Evolutionary conservation across 2,329 filamentous ascomycete genomes (phyloP).

Genomic region (Sporothrix globosa): DNA sequence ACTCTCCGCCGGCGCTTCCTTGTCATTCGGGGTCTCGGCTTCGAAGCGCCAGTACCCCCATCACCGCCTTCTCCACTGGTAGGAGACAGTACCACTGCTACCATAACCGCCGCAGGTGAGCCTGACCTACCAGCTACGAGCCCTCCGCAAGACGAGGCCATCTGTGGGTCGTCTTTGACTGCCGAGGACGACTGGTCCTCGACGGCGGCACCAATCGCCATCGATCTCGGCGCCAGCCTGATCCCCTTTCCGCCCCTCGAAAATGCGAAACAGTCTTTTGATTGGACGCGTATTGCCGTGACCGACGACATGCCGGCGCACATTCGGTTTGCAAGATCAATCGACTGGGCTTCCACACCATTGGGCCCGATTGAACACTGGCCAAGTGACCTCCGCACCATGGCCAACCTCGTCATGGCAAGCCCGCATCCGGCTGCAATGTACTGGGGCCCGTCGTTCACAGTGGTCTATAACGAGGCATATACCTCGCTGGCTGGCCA

Average conservation of each 20-base stretch:
- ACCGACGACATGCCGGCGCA: slow-evolving; percentile 67
- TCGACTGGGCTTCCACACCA: slow-evolving; percentile 73
- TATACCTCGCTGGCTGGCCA: slow-evolving; percentile 72
- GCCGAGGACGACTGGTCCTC: too few species aligned
- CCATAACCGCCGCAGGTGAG: neutral
- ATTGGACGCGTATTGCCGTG: slow-evolving; percentile 76
- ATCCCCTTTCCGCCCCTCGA: slow-evolving; percentile 35
- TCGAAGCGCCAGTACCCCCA: slow-evolving; percentile 37
- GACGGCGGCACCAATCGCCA: neutral
- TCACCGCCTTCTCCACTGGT: slow-evolving; percentile 46
- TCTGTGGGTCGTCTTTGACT: neutral
- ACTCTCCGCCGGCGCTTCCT: slow-evolving; percentile 70
- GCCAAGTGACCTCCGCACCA: slow-evolving; percentile 70
- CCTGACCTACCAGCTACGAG: neutral
- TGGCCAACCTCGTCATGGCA: slow-evolving; percentile 82
- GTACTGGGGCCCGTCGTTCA: slow-evolving; percentile 76
- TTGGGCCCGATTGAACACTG: slow-evolving; percentile 77
- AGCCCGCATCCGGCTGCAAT: slow-evolving; percentile 74
- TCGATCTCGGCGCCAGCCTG: slow-evolving; percentile 13
- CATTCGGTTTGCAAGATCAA: slow-evolving; percentile 70
- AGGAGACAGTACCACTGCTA: slow-evolving; percentile 37
- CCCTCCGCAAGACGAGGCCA: neutral
- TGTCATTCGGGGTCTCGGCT: slow-evolving; percentile 61
- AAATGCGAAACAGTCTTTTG: slow-evolving; percentile 62
- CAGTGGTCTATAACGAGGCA: slow-evolving; percentile 73